Conservation (phyloP, 2,329 filamentous ascomycete genomes). For the Penicillium nordicum region DNA sequence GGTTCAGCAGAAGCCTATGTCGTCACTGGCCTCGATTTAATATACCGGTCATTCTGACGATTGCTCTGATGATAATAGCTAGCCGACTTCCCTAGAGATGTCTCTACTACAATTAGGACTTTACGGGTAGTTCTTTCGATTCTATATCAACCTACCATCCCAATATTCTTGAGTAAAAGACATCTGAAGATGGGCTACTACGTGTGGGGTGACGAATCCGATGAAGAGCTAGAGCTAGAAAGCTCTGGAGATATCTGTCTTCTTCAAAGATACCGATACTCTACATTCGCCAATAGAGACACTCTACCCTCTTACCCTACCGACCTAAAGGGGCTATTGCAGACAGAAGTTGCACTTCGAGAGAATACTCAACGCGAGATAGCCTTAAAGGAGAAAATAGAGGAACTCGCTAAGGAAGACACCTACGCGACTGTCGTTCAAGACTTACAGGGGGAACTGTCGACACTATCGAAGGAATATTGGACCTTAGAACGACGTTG, state of each 20-base stretch:
- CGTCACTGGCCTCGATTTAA: not conserved
- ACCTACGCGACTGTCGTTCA: not conserved
- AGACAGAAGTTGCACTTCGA: not conserved
- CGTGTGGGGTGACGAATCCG: not conserved
- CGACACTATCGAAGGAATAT: not conserved
- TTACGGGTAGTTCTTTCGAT: not conserved
- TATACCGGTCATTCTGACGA: not conserved
- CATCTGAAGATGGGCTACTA: not conserved
- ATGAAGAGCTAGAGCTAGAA: not conserved
- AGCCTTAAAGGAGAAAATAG: not conserved
- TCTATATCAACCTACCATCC: not conserved
- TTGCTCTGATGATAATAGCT: not conserved
- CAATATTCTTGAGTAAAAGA: not conserved
- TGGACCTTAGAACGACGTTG: not conserved
- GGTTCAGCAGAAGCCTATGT: not conserved
- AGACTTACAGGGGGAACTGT: not conserved
- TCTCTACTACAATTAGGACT: not conserved
- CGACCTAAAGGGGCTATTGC: not conserved
- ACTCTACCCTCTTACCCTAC: not conserved
- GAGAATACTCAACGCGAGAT: slow-evolving; percentile 1
- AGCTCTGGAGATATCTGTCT: not conserved
- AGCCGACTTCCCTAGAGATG: not conserved
- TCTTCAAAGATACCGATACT: not conserved
- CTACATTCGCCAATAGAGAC: not conserved
- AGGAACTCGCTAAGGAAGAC: not conserved